Base-by-base conservation (phyloP, 1,284 basidiomycete species). In the Trichosporon sp. region DNA sequence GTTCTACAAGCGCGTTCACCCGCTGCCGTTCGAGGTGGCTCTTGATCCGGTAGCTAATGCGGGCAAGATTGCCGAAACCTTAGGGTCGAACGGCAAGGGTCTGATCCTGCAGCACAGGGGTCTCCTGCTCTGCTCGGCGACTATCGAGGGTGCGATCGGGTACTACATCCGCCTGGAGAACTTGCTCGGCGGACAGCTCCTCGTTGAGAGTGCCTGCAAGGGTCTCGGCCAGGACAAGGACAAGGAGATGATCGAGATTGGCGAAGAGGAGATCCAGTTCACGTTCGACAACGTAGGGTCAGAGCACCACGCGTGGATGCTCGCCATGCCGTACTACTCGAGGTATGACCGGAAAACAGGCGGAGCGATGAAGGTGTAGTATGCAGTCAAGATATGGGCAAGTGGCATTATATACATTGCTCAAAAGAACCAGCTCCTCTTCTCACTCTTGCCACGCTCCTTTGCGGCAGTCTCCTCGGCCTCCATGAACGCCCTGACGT, bases 281-380 rank as follows among this genome's bases (percentile, higher is more conserved):
- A 78, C 77, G 3, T 73, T 73, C 46, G 69, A 76, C 38, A 77
- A 77, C 51, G 73, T 70, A 19, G 76, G 76, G 7, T 75, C 73
- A 1, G 74, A 77, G 56, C 77, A 78, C 65, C 77, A 78, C 40
- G 75, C 75, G 6, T 78, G 76, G 76, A 65, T 77, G 70, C 76
- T 78, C 73, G 75, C 71, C n/a, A 73, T 76, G 74, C 77, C 77
- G 6, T 76, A 77, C 65, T 78, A 75, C 56, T 70, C 73, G 21
- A 14, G 65, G 11, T 70, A 65, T 54, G 69, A 70, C 51, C 66
- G 66, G 54, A 54, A 38, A 14, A 70, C 69, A n/a, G 69, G 69
- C 16, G 69, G 69, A 6, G 69, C 69, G n/a, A 38, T 70, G 37
- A 51, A 43, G 19, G 46, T 70, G 4, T 70, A 16, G 21, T 14